A percentile compares a stretch with the other conserved stretches of the same genome.
These are phyloP conservation scores for Alternaria triticina DNA, from an alignment of 2,329 filamentous ascomycete species.

Conservation along the genomic window DNA sequence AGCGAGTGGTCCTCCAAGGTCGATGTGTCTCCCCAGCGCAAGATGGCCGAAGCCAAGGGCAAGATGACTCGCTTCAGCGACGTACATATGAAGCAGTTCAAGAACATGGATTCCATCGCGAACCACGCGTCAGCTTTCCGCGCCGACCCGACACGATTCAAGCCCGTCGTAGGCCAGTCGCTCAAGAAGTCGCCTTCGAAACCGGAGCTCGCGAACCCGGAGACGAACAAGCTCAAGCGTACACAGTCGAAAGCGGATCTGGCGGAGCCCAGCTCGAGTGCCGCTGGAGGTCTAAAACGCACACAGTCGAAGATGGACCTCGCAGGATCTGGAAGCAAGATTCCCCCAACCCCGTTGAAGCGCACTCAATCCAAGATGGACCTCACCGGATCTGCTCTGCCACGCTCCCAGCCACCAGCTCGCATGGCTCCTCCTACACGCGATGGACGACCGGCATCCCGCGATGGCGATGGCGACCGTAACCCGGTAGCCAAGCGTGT, in stretches of 20 bases:
- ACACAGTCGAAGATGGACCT: conserved; percentile 66
- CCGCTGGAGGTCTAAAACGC: conserved; percentile 56
- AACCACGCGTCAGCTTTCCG: conserved; percentile 83
- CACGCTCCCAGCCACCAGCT: conserved; percentile 46
- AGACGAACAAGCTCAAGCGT: conserved; percentile 57
- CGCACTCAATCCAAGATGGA: conserved; percentile 64
- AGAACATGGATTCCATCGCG: conserved; percentile 97
- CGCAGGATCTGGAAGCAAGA: conserved; percentile 61
- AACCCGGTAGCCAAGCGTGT: conserved; percentile 68
- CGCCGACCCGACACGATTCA: conserved; percentile 60
- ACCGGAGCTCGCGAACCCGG: conserved; percentile 55
- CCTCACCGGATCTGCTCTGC: conserved; percentile 56
- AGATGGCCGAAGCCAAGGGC: conserved; percentile 80
- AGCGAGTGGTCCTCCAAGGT: conserved; percentile 45
- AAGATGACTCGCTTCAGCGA: conserved; percentile 82
- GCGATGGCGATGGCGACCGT: conserved; percentile 42
- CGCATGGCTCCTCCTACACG: conserved; percentile 34
- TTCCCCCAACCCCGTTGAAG: conserved; percentile 56
- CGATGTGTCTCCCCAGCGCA: conserved; percentile 62
- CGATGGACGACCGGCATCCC: conserved; percentile 33
- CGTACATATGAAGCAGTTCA: conserved; percentile 85
- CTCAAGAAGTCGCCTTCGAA: conserved; percentile 48
- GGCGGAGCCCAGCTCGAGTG: conserved; percentile 61
- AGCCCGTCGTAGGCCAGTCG: conserved; percentile 50
- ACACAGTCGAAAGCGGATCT: conserved; percentile 67